Base-by-base conservation (phyloP, 352 stramenopile species). In the Globisporangium apiculatum region DNA sequence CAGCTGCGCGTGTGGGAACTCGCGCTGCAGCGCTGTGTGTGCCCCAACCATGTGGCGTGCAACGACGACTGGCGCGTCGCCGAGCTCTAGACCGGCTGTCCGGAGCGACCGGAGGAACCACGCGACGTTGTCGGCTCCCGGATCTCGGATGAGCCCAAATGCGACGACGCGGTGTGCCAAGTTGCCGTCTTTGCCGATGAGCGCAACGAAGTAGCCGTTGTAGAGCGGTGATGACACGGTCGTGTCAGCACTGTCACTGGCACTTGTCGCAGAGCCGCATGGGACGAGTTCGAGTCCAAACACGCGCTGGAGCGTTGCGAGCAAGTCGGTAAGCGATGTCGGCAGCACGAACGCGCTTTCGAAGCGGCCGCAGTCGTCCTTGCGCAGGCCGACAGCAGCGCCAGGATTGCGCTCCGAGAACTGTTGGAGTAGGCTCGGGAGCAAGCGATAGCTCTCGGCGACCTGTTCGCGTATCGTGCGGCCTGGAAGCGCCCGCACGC, bases 391-490 rank as follows among this genome's bases (percentile, higher is more conserved):
- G 6, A 82, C 71, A 7, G 65, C 78, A 0, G 83, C 89, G 1
- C 72, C 76, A 9, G 80, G 73, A 56, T 93, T 93, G 61, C 88
- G 87, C 51, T 76, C 81, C 8, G 63, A 68, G 60, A 89, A 91
- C 6, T 79, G 84, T 42, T 87, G 73, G 8, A 91, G 64, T 24
- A 93, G 55, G 40, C 76, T 88, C 18, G 83, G 79, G 24, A 93
- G 83, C 52, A 89, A 84, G 63, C 89, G 89, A 70, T 93, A 93
- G 64, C 79, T 90, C 54, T 91, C 80, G 0, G 77, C 79, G 24
- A 93, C 63, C 50, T 93, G 80, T 45, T 91, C 80, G 5, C 76
- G 83, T 0, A 83, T 84, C n/a, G 73, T 75, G 0, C 71, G 70
- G n/a, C 87, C 79, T 3, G 88, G 80, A 8, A 93, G 57, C 6